Conservation (phyloP, 129 eudicot species). For the Flaveria trinervia region DNA sequence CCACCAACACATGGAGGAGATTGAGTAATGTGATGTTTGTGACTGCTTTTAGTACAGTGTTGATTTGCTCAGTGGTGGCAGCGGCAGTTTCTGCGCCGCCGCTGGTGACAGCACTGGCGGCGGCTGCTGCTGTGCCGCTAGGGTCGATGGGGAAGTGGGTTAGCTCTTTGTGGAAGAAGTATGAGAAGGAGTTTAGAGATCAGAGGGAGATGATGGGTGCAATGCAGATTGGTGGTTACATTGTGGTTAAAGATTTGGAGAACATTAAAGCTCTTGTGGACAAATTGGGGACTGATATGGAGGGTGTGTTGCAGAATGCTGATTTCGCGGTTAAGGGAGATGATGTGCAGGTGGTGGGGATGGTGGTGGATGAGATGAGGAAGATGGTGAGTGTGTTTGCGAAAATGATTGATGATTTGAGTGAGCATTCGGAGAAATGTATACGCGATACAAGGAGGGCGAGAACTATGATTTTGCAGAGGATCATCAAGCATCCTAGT, state of each 20-base stretch:
- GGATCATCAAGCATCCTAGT: slow-evolving; percentile 61
- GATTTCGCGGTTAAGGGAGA: slow-evolving; percentile 55
- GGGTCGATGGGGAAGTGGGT: slow-evolving; percentile 88
- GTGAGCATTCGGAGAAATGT: slow-evolving; percentile 57
- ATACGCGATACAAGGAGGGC: slow-evolving; percentile 58
- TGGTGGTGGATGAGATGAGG: slow-evolving; percentile 70
- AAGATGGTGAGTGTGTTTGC: slow-evolving; percentile 46
- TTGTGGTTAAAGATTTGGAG: slow-evolving; percentile 67
- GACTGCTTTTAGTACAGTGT: slow-evolving; percentile 53
- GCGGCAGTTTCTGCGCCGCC: slow-evolving; percentile 79
- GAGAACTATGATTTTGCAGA: slow-evolving; percentile 60
- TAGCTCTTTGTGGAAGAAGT: slow-evolving; percentile 64
- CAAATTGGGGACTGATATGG: slow-evolving; percentile 55
- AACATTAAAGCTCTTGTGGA: slow-evolving; percentile 52
- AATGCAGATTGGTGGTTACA: slow-evolving; percentile 59
- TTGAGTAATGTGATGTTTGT: slow-evolving; percentile 63
- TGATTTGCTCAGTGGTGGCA: slow-evolving; percentile 75
- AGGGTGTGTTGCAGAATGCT: slow-evolving; percentile 52
- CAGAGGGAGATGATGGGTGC: slow-evolving; percentile 48
- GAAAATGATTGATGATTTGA: slow-evolving; percentile 62
- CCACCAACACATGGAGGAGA: slow-evolving; percentile 55
- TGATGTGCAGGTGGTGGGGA: slow-evolving; percentile 48
- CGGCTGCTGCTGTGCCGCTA: slow-evolving; percentile 68
- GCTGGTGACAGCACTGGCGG: slow-evolving; percentile 70
- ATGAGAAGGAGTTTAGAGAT: slow-evolving; percentile 50